A percentile compares a stretch with the other conserved stretches of the same genome.
Conservation (phyloP, 2,329 filamentous ascomycete genomes). For the Didymella keratinophila region DNA sequence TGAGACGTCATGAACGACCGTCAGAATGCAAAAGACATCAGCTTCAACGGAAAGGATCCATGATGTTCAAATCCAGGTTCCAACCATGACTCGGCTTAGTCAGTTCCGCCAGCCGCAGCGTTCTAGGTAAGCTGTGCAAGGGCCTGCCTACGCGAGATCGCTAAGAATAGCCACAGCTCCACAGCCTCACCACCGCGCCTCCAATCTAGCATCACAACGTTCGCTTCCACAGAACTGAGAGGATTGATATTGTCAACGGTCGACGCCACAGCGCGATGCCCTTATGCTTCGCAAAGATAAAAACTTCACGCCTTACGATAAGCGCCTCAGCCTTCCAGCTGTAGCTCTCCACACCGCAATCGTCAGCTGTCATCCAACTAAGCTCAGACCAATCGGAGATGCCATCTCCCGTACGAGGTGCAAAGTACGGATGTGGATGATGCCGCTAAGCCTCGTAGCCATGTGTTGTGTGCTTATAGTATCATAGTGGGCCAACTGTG, state of each 20-base stretch:
- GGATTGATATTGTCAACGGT: not conserved
- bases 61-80: not conserved
- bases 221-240: not conserved
- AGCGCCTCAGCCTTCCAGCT: not conserved
- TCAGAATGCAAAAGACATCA: not conserved
- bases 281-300: not conserved
- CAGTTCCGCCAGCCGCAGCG: constrained; percentile 15
- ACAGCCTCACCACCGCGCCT: constrained; percentile 9
- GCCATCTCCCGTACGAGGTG: constrained; percentile 6
- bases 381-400: constrained; percentile 13
- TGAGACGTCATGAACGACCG: not conserved
- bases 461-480: constrained; percentile 15
- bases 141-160: constrained; percentile 1
- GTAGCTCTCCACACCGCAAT: not conserved
- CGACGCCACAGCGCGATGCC: not conserved
- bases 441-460: constrained; percentile 15
- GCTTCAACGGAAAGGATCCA: not conserved
- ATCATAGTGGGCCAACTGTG: constrained; percentile 2
- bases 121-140: constrained; percentile 9
- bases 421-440: constrained; percentile 1
- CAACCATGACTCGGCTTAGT: constrained; percentile 9
- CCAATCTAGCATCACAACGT: not conserved
- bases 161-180: constrained; percentile 16
- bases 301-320: not conserved
- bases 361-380: constrained; percentile 16